A percentile compares a stretch with the other conserved stretches of the same genome.
phyloP scores from a whole-genome alignment of 2,329 filamentous ascomycete genomes.

The Verticillium nonalfalfae region DNA sequence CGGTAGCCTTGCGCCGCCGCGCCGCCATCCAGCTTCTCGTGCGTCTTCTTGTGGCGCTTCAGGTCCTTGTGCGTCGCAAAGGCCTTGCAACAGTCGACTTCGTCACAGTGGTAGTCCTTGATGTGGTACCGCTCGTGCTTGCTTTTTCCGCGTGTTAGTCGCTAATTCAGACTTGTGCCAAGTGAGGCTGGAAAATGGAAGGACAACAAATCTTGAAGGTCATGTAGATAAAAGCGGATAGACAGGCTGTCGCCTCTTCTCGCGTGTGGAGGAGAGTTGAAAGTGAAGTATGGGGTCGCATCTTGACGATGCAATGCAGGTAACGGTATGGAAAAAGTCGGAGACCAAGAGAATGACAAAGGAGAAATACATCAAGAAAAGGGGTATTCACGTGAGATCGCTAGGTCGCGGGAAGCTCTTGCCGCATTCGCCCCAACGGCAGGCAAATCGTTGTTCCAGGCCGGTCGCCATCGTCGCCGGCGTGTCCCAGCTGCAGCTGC shows the following conservation, averaged over 20 bases:
- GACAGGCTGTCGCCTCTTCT: neutral
- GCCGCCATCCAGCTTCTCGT: constrained; percentile 10
- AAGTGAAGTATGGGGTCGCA: too few relatives aligned
- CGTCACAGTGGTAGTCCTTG: constrained; percentile 14
- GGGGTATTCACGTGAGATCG: constrained; percentile 11
- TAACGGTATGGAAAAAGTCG: neutral
- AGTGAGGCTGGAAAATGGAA: neutral
- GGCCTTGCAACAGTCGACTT: constrained; percentile 11
- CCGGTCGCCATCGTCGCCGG: neutral
- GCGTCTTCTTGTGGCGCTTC: constrained; percentile 15
- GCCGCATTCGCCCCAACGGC: constrained; percentile 9
- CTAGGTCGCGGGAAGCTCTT: constrained; percentile 11
- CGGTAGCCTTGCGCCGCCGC: constrained; percentile 14
- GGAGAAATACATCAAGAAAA: neutral
- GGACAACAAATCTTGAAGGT: too few relatives aligned
- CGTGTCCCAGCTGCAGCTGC: neutral
- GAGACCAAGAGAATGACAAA: neutral
- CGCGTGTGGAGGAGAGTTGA: too few relatives aligned
- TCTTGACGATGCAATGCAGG: too few relatives aligned
- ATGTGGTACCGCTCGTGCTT: constrained; percentile 17
- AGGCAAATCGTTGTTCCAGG: constrained; percentile 6
- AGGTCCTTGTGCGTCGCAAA: constrained; percentile 19
- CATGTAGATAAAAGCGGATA: neutral
- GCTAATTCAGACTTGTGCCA: neutral
- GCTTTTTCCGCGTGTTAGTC: constrained; percentile 4